Base-by-base conservation (phyloP, 805 yeast genomes). In the Kockiozyma suomiensis region DNA sequence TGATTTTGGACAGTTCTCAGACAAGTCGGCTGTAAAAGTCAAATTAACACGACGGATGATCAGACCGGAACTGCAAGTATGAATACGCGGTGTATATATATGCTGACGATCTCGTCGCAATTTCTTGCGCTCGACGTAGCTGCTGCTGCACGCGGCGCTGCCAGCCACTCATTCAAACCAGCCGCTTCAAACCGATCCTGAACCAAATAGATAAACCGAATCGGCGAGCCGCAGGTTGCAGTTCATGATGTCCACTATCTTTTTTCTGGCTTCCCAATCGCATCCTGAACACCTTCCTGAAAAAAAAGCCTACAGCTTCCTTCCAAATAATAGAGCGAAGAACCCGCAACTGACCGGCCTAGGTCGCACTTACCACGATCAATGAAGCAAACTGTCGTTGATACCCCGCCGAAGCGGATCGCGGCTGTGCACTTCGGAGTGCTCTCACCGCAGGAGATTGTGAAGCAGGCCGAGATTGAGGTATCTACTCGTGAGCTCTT, bases 391-490 rank as follows among this genome's bases (percentile, higher is more conserved):
- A 58, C 69, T 30, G 74, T 77, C 40, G 84, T 83, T 54, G 97
- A 93, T 74, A 83, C 84, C 56, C 88, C 94, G 46, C 98, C 98
- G 56, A 89, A 93, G 77, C 82, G 87, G 70, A 94, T 94, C 77
- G 82, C 86, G 69, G 97, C 96, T 19, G 81, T 94, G 55, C 91
- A 91, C 73, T 94, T 94, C 70, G 88, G 97, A 40, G 97, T 97
- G 3, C 81, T 94, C n/a, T 86, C 94, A 37, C 90, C 97, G 40
- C 83, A 86, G 66, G 97, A 93, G 69, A 91, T 94, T 69, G 82
- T 90, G 46, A 93, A 93, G 21, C 97, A 93, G 76, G 88, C 96
- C 2, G 97, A 92, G 71, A 97, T 92, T 26, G 98, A 94, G 72
- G 89, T 94, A 61, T 82, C 88, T 42, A 90, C 97, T 17, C 82